These are phyloP conservation scores for Tulasnella sp. DNA, from an alignment of 768 basidiomycete species.

Conservation along the genomic window DNA sequence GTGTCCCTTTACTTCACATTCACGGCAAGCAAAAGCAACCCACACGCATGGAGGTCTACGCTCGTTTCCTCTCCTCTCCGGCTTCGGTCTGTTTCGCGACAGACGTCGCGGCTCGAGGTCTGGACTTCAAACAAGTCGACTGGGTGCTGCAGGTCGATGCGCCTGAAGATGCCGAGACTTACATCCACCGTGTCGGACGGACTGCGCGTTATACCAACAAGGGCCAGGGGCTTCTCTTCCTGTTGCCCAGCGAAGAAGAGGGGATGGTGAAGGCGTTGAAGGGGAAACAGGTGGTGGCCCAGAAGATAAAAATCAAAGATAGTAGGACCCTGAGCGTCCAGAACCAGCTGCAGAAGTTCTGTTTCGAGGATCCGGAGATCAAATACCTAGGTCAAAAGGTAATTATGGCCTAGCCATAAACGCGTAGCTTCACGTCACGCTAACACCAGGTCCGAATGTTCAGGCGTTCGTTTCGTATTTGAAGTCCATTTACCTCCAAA, in stretches of 20 bases:
- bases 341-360: slow-evolving; percentile 85
- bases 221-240: slow-evolving; percentile 77
- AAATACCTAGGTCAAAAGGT: slow-evolving; percentile 95
- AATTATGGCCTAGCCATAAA: slow-evolving; percentile 36
- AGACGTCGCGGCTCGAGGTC: slow-evolving; percentile 90
- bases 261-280: slow-evolving; percentile 74
- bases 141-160: slow-evolving; percentile 97
- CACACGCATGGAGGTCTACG: slow-evolving; percentile 78
- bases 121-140: slow-evolving; percentile 94
- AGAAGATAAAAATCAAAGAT: slow-evolving; percentile 81
- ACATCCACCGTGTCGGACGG: slow-evolving; percentile 93
- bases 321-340: slow-evolving; percentile 83
- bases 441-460: neutral
- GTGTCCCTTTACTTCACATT: slow-evolving; percentile 84
- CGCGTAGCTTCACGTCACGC: too few relatives aligned
- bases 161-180: slow-evolving; percentile 95
- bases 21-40: slow-evolving; percentile 97
- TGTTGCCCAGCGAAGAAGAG: slow-evolving; percentile 88
- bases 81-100: slow-evolving; percentile 90
- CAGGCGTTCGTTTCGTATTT: slow-evolving; percentile 96
- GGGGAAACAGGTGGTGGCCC: slow-evolving; percentile 65
- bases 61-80: slow-evolving; percentile 73
- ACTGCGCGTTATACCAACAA: slow-evolving; percentile 91
- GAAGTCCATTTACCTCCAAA: slow-evolving; percentile 87
- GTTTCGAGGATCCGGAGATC: slow-evolving; percentile 93